Conservation (phyloP, 169 alveolate species). For the Plasmodium chabaudi region DNA sequence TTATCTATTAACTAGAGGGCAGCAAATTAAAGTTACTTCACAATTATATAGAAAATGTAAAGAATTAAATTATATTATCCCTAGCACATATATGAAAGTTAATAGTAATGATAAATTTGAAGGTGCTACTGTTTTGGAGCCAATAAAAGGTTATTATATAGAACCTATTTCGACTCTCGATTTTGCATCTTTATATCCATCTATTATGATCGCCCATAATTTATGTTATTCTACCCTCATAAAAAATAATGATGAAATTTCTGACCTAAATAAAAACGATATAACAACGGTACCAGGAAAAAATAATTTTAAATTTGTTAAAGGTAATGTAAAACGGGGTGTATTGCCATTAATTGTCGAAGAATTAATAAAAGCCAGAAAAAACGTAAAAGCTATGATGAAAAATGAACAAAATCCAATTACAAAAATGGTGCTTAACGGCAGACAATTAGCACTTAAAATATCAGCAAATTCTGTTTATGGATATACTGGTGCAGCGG, state of each 20-base stretch:
- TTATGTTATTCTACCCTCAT: conserved; percentile 97
- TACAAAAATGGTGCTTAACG: conserved; percentile 96
- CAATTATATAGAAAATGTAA: conserved; percentile 95
- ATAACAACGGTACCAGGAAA: conserved; percentile 64
- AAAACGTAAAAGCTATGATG: conserved; percentile 94
- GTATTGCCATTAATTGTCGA: conserved; percentile 97
- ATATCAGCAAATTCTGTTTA: conserved; percentile 99
- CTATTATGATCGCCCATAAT: conserved; percentile 99
- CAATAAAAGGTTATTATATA: conserved; percentile 95
- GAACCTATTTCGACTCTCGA: conserved; percentile 99
- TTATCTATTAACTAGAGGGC: conserved; percentile 95
- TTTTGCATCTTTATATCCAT: conserved; percentile 99
- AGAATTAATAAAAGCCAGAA: conserved; percentile 97
- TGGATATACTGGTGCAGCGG: conserved; percentile 99
- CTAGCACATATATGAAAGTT: conserved; percentile 85
- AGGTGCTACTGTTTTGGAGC: conserved; percentile 97
- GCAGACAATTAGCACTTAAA: conserved; percentile 98
- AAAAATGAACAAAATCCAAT: conserved; percentile 94
- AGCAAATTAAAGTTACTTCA: conserved; percentile 98
- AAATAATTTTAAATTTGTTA: conserved; percentile 38
- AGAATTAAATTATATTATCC: conserved; percentile 91
- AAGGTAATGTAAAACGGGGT: conserved; percentile 89
- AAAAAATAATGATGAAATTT: conserved; percentile 83
- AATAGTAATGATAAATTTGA: conserved; percentile 89
- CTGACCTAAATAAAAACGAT: conserved; percentile 77